These are phyloP conservation scores for Trypanosoma avium DNA, from an alignment of 208 protist species.

Conservation along the genomic window DNA sequence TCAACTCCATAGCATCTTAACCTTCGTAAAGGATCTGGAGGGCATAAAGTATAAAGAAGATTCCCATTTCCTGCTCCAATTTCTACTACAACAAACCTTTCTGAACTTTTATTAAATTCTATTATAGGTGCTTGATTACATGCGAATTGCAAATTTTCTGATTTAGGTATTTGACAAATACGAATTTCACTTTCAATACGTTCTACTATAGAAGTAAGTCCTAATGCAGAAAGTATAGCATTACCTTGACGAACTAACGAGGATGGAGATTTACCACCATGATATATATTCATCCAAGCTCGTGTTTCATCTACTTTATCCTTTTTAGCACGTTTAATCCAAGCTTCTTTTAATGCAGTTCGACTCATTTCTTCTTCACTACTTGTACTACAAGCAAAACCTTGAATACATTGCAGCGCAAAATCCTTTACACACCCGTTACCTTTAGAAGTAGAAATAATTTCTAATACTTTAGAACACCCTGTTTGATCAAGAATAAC, in stretches of 20 bases:
- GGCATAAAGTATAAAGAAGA: slow-evolving; percentile 17
- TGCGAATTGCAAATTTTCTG: not conserved
- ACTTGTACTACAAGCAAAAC: not conserved
- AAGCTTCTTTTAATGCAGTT: not conserved
- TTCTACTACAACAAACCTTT: slow-evolving; percentile 11
- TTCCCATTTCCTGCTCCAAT: slow-evolving; percentile 15
- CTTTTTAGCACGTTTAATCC: not conserved
- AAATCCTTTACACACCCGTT: not conserved
- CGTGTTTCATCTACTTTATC: not conserved
- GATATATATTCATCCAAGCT: slow-evolving; percentile 13
- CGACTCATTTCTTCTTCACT: not conserved
- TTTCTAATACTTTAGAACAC: not conserved
- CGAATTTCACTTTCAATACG: slow-evolving; percentile 18
- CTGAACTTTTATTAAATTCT: not conserved
- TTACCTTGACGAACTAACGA: slow-evolving; percentile 13
- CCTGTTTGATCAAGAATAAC: not conserved
- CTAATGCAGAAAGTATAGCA: slow-evolving; percentile 3
- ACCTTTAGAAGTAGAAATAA: not conserved
- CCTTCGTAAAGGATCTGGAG: slow-evolving; percentile 15
- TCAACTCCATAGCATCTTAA: slow-evolving; percentile 19
- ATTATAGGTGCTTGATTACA: not conserved
- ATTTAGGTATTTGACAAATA: not conserved
- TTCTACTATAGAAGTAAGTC: slow-evolving; percentile 4
- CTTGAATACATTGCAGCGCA: slow-evolving; percentile 1
- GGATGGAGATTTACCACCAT: slow-evolving; percentile 6